phyloP scores from a whole-genome alignment of 2,329 filamentous ascomycete species.

The Trichoderma gracile region DNA sequence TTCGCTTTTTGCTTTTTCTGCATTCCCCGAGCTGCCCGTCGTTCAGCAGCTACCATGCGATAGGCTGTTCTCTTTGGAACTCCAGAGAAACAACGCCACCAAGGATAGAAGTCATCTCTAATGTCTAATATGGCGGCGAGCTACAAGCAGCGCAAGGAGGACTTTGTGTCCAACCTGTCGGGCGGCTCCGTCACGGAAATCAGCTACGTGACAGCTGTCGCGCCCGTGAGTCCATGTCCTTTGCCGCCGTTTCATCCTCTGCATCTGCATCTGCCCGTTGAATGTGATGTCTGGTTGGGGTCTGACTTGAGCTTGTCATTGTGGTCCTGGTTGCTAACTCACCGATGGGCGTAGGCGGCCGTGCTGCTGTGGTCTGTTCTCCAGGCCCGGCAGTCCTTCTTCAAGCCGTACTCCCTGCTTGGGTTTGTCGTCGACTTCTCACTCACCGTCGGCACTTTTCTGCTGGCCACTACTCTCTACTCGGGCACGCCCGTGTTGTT shows the following conservation, averaged over 20 bases:
- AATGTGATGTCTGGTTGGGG: no score
- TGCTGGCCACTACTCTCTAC: constrained; percentile 87
- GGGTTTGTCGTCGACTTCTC: constrained; percentile 79
- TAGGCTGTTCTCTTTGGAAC: background rate
- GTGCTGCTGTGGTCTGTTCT: constrained; percentile 86
- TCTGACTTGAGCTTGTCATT: no score
- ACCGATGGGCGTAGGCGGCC: constrained; percentile 59
- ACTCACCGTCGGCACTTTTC: constrained; percentile 77
- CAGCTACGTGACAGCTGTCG: constrained; percentile 80
- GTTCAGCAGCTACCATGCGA: constrained; percentile 14
- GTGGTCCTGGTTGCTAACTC: background rate
- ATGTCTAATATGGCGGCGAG: constrained; percentile 48
- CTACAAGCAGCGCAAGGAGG: constrained; percentile 93
- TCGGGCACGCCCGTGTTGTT: constrained; percentile 72
- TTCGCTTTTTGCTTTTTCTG: background rate
- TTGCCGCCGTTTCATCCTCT: no score
- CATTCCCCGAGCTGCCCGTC: background rate
- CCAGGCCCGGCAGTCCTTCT: constrained; percentile 81
- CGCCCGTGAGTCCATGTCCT: constrained; percentile 61
- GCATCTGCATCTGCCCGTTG: background rate
- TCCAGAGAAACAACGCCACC: background rate
- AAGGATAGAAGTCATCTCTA: constrained; percentile 19
- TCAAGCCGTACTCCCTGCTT: constrained; percentile 69
- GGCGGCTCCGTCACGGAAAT: constrained; percentile 85
- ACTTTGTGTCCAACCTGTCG: constrained; percentile 88